These are phyloP conservation scores for Ajuga chamaepitys DNA, from an alignment of 257 asterid species.

Conservation along the genomic window DNA sequence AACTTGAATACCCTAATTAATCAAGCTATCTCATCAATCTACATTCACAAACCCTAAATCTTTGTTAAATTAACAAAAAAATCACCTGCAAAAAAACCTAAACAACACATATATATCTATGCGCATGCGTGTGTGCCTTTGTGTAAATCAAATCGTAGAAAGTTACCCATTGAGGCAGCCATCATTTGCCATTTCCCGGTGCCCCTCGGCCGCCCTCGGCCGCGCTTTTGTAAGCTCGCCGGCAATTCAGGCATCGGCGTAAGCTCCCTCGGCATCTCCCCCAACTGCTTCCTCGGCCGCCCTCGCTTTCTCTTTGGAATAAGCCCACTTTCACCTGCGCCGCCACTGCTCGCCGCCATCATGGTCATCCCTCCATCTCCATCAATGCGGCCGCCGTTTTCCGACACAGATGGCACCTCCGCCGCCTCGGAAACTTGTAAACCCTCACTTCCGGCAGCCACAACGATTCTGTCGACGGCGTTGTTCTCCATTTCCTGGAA, in stretches of 20 bases:
- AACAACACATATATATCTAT: too few relatives aligned
- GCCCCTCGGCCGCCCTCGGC: constrained; percentile 34
- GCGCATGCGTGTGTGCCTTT: too few relatives aligned
- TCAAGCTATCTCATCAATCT: too few relatives aligned
- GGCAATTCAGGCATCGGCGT: constrained; percentile 5
- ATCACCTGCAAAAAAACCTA: too few relatives aligned
- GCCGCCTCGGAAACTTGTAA: background rate
- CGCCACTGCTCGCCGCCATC: background rate
- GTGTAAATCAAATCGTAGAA: background rate
- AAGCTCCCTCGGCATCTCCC: background rate
- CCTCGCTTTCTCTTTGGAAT: constrained; percentile 26
- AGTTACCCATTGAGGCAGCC: constrained; percentile 25
- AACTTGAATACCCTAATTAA: too few relatives aligned
- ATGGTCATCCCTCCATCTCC: background rate
- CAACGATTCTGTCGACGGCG: background rate
- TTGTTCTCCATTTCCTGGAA: constrained; percentile 10
- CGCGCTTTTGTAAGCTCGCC: constrained; percentile 20
- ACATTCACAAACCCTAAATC: too few relatives aligned
- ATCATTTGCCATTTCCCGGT: constrained; percentile 29
- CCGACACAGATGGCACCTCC: constrained; percentile 1
- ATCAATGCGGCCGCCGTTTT: background rate
- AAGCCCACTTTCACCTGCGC: constrained; percentile 1
- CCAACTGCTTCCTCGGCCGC: constrained; percentile 26
- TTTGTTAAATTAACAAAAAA: too few relatives aligned
- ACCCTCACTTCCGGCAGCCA: background rate